phyloP scores from a whole-genome alignment of 164 flowering plant species.

The Vitis riparia region DNA sequence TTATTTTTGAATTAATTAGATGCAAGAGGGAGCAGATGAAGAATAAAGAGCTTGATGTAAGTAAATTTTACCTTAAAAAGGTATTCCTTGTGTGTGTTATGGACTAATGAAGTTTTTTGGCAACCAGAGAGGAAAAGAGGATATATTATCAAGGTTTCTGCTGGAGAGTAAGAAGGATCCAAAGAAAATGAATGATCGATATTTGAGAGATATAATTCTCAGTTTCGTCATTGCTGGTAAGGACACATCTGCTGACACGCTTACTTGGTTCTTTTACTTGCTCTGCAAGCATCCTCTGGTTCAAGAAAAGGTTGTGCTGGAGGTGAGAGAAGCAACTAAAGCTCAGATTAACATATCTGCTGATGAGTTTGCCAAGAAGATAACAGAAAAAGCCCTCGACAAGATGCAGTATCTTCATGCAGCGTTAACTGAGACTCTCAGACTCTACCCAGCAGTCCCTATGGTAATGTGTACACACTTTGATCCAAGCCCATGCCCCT shows the following conservation, averaged over 20 bases:
- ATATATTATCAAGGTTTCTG: conserved; percentile 56
- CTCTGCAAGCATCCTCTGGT: conserved; percentile 52
- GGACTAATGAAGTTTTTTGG: background rate
- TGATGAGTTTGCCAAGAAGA: conserved; percentile 9
- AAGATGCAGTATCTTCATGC: conserved; percentile 36
- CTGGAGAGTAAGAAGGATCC: conserved; percentile 42
- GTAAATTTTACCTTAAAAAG: conserved; percentile 1
- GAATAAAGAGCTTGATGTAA: conserved; percentile 19
- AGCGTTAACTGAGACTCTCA: conserved; percentile 24
- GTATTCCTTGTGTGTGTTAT: background rate
- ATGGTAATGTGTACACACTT: conserved; percentile 8
- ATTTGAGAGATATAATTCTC: conserved; percentile 51
- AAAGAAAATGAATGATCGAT: conserved; percentile 32
- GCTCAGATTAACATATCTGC: background rate
- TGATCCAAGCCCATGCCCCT: background rate
- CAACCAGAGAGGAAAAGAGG: conserved; percentile 32
- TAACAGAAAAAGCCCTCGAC: conserved; percentile 27
- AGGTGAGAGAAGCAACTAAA: conserved; percentile 28
- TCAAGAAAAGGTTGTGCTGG: conserved; percentile 46
- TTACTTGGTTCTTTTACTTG: conserved; percentile 60
- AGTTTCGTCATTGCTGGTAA: conserved; percentile 57
- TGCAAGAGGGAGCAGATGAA: conserved; percentile 31
- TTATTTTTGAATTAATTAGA: conserved; percentile 24
- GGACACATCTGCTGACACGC: conserved; percentile 46
- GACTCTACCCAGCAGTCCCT: conserved; percentile 29